These are phyloP conservation scores for Elsinoe batatas DNA, from an alignment of 2,329 filamentous ascomycete species.

Conservation along the genomic window DNA sequence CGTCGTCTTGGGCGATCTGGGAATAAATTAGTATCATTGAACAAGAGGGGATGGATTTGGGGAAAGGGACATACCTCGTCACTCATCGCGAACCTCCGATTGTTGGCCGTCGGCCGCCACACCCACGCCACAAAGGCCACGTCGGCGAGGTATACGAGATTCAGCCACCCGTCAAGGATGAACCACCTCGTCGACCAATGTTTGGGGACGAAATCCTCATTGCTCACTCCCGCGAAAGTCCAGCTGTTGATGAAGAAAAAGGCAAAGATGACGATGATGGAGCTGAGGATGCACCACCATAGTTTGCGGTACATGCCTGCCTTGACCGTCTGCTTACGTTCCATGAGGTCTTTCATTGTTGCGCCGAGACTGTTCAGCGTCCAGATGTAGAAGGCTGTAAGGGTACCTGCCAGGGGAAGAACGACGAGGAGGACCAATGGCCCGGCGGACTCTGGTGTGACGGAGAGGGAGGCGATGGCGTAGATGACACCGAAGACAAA, in stretches of 20 bases:
- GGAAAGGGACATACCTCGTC: constrained; percentile 56
- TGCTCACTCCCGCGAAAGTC: constrained; percentile 74
- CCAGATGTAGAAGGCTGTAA: constrained; percentile 98
- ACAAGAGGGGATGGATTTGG: neutral
- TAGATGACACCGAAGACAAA: constrained; percentile 95
- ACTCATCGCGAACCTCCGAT: constrained; percentile 95
- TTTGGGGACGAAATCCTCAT: constrained; percentile 84
- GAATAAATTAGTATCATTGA: neutral
- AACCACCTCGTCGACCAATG: constrained; percentile 99
- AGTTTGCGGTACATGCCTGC: constrained; percentile 95
- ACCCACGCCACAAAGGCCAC: constrained; percentile 89
- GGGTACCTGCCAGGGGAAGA: constrained; percentile 76
- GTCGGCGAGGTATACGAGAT: constrained; percentile 89
- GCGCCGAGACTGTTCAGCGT: constrained; percentile 89
- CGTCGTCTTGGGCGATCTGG: constrained; percentile 88
- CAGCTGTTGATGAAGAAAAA: constrained; percentile 99
- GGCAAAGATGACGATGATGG: constrained; percentile 88
- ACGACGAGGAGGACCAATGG: constrained; percentile 89
- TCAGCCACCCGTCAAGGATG: constrained; percentile 92
- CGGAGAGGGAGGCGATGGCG: constrained; percentile 75
- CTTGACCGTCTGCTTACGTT: constrained; percentile 89
- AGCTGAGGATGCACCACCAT: constrained; percentile 93
- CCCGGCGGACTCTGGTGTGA: constrained; percentile 81
- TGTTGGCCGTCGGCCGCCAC: constrained; percentile 94
- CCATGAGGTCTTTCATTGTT: constrained; percentile 91